Evolutionary conservation across 352 stramenopile species (phyloP), one percentile per base, ranked within the genome.

Genomic region (Nothophytophthora sp.): DNA sequence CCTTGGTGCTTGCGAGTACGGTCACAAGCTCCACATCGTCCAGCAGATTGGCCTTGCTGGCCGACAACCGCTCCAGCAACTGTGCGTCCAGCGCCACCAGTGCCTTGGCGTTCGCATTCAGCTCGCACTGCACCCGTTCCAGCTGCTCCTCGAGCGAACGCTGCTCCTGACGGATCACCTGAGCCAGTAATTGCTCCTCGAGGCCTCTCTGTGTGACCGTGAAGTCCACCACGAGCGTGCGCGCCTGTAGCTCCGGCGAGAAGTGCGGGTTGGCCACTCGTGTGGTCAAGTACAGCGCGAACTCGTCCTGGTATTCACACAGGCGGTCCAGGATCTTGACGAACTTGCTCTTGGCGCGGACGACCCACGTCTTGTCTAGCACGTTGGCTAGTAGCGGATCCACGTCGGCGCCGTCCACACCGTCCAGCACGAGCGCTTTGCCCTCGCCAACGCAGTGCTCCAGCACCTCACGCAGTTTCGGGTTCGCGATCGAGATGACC

Each of bases 111-210:
- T 96, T 96, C 8, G 64, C 76, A 30, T 83, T 89, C 23, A 97
- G 62, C 18, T 96, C 86, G 24, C 77, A 81, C 35, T 95, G 76
- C 9, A 97, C 86, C 12, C 80, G 81, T 8, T 88, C 75, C n/a
- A 97, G 65, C 47, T 96, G 82, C 51, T 97, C 90, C 60, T 97
- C 90, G 0, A 97, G 71, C 8, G 75, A 91, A 28, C 74, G 83
- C 43, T 97, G 89, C 46, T 98, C 90, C 48, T 96, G 90, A 42
- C 92, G 83, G 45, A 97, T 97, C 16, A 97, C 88, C 15, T 86
- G 69, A 10, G 85, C 90, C 1, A 98, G 65, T 4, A 98, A 62
- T 50, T 98, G 91, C 56, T 98, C 91, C 46, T 97, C 90, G 1
- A 98, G 59, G 3, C 90, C 91, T 40, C 85, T 80, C 57, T 94